Evolutionary conservation across 2,329 filamentous ascomycete genomes (phyloP), one percentile per base, ranked within the genome.

Genomic region (Exophiala phaeomuriformis): DNA sequence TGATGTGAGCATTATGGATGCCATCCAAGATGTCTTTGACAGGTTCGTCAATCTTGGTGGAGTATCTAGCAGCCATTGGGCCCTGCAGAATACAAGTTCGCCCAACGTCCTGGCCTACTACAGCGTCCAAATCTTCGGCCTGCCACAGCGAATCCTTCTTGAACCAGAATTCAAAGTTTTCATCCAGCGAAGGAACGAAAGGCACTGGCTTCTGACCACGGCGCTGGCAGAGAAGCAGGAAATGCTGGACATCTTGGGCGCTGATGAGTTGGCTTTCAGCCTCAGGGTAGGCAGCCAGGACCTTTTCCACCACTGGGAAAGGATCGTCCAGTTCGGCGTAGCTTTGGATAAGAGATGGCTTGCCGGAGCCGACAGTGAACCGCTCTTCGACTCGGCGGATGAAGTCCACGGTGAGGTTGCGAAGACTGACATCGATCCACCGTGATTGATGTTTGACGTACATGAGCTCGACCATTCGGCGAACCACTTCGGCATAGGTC

Each of bases 71-170:
- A 51, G 93, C 87, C 74, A 90, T 90, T 3, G 93, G 93, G 12
- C 93, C 94, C 70, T 98, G 93, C 36, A 98, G 77, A 67, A 98
- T 96, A 75, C 90, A 96, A 42, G 90, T 95, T 67, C 94, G 83
- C 60, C 89, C 90, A 55, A 98, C 93, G 68, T 98, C 94, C 72
- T 97, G 93, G 63, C 80, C 91, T 57, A 96, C 90, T 53, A 98
- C 90, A 50, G 93, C 93, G 66, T 94, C 91, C 7, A 98, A 78
- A 66, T 98, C 93, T 72, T 98, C 93, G 1, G 93, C 97, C 73
- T 98, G 93, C 93, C 93, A 98, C 5, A 98, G 80, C 1, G 93
- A 98, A 71, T 98, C 93, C 77, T 98, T 98, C 83, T 98, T 98
- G 85, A 98, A 98, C 77, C 89, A 98, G 74, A 94, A 95, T 69